These are phyloP conservation scores for Scedosporium aurantiacum DNA, from an alignment of 2,329 filamentous ascomycete genomes.

Conservation along the genomic window DNA sequence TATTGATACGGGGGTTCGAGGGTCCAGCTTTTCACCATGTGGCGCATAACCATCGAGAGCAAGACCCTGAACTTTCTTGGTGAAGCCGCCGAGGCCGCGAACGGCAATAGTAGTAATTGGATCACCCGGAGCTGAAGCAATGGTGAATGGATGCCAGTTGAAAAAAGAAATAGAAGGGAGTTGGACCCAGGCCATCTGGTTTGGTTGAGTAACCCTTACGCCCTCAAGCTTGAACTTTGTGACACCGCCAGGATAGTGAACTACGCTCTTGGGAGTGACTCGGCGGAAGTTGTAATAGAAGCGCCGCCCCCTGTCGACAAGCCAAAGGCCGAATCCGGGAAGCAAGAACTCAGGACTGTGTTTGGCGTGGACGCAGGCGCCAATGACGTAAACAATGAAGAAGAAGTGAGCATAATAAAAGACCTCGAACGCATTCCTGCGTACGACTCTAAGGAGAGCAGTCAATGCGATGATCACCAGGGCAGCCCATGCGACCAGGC, in stretches of 20 bases:
- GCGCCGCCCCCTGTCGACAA: constrained; percentile 13
- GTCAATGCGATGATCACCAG: constrained; percentile 13
- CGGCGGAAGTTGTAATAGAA: constrained; percentile 12
- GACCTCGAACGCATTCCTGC: constrained; percentile 12
- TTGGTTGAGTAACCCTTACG: constrained; percentile 8
- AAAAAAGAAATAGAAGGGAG: constrained; percentile 12
- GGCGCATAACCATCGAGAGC: background rate
- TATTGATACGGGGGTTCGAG: background rate
- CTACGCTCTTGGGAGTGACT: constrained; percentile 8
- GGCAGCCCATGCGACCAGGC: constrained; percentile 13
- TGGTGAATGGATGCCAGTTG: constrained; percentile 18
- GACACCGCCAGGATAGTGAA: constrained; percentile 11
- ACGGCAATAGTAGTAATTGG: constrained; percentile 11
- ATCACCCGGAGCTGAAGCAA: constrained; percentile 11
- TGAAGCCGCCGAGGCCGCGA: constrained; percentile 12
- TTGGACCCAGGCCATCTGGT: constrained; percentile 16
- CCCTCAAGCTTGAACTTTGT: constrained; percentile 14
- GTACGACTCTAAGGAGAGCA: constrained; percentile 11
- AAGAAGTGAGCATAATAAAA: constrained; percentile 16
- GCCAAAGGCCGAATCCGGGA: constrained; percentile 14
- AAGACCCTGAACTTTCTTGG: constrained; percentile 6
- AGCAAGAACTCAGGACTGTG: constrained; percentile 15
- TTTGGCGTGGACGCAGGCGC: constrained; percentile 14
- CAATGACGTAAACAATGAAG: constrained; percentile 15
- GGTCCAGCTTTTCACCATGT: background rate